phyloP scores from a whole-genome alignment of 208 protist species.

The Wallacemonas sp. region DNA sequence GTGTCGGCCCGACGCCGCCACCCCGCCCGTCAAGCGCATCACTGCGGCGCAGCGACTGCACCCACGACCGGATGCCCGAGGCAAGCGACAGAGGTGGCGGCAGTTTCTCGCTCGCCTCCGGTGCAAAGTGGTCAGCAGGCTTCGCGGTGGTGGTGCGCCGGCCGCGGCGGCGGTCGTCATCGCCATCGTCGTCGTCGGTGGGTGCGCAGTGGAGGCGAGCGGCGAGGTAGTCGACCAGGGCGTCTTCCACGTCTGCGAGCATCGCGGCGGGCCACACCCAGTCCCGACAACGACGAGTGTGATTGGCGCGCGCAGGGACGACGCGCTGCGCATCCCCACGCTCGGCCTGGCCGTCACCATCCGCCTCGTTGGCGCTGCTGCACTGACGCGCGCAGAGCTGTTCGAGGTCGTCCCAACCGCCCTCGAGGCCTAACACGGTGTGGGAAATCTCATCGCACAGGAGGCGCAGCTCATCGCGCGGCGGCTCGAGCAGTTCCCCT shows the following conservation, averaged over 20 bases:
- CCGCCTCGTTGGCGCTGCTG: not conserved
- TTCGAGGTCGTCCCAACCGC: slow-evolving; percentile 41
- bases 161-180: not conserved
- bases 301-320: not conserved
- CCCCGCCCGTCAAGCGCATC: too few relatives aligned
- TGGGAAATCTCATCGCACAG: slow-evolving; percentile 51
- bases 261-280: not conserved
- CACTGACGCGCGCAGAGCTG: not conserved
- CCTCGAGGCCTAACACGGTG: slow-evolving; percentile 37
- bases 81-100: not conserved
- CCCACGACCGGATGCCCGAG: not conserved
- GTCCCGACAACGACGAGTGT: not conserved
- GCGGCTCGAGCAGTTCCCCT: slow-evolving; percentile 7
- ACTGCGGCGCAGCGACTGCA: not conserved
- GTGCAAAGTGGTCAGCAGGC: too few relatives aligned
- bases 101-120: too few relatives aligned
- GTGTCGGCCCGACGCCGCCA: too few relatives aligned
- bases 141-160: too few relatives aligned
- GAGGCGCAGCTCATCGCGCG: not conserved
- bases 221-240: not conserved
- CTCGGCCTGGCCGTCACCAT: not conserved
- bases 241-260: slow-evolving; percentile 2
- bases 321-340: not conserved
- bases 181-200: not conserved
- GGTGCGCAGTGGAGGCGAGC: slow-evolving; percentile 1